Percentiles rank a stretch among this genome's conserved stretches.
These are phyloP conservation scores for Wickerhamiella cacticola DNA, from an alignment of 805 yeast species.

Conservation along the genomic window DNA sequence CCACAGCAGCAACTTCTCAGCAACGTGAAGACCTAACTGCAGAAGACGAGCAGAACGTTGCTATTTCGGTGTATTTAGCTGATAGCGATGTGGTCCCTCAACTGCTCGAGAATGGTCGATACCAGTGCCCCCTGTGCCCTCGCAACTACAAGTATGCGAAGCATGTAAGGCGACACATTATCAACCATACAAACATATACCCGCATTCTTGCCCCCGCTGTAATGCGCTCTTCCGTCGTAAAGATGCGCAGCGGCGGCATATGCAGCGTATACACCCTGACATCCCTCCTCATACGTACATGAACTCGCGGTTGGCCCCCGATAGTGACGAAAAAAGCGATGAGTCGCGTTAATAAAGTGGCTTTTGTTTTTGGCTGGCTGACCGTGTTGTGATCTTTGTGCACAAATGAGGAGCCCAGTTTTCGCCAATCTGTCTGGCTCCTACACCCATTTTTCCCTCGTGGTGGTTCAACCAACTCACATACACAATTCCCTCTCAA, in stretches of 20 bases:
- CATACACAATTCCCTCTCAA: no score
- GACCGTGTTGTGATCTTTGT: neutral
- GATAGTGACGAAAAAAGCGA: slow-evolving; percentile 1
- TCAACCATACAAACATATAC: slow-evolving; percentile 16
- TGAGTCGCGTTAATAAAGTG: neutral
- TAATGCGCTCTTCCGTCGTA: slow-evolving; percentile 16
- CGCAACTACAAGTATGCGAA: slow-evolving; percentile 19
- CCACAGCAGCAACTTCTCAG: neutral
- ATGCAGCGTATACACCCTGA: slow-evolving; percentile 14
- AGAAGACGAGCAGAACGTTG: slow-evolving; percentile 12
- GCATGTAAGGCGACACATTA: slow-evolving; percentile 19
- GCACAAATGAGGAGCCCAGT: slow-evolving; percentile 2
- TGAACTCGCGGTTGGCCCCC: slow-evolving; percentile 5
- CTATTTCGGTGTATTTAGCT: slow-evolving; percentile 9
- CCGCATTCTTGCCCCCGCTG: slow-evolving; percentile 16
- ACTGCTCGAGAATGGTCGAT: slow-evolving; percentile 15
- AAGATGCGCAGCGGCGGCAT: slow-evolving; percentile 17
- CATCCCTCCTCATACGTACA: slow-evolving; percentile 4
- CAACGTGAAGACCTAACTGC: neutral
- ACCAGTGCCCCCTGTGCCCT: slow-evolving; percentile 18
- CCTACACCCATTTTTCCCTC: no score
- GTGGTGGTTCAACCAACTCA: no score
- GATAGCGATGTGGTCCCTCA: slow-evolving; percentile 12
- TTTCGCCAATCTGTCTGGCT: no score
- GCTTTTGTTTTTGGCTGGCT: neutral